Evolutionary conservation across 2,329 filamentous ascomycete genomes (phyloP).

Genomic region (Penicillium occitanis): DNA sequence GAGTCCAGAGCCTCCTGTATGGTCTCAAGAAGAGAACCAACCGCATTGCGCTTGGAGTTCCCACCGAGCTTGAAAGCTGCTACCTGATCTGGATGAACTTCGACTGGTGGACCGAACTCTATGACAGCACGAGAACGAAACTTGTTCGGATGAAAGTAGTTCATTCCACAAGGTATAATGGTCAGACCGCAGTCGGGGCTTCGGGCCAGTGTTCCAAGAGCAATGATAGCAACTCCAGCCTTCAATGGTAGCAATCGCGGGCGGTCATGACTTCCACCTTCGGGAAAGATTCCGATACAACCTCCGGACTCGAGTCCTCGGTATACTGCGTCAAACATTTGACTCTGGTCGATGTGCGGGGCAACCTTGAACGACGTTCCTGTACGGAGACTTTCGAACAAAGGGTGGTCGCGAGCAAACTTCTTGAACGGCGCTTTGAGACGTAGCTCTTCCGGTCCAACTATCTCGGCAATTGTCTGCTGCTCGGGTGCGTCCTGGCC

Average conservation of each 20-base stretch:
- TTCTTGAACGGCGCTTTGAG: slow-evolving; percentile 84
- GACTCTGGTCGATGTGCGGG: slow-evolving; percentile 88
- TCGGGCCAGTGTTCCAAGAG: slow-evolving; percentile 80
- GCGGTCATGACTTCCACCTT: slow-evolving; percentile 93
- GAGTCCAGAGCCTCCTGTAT: slow-evolving; percentile 81
- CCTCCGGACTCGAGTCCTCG: slow-evolving; percentile 76
- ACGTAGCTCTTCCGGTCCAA: slow-evolving; percentile 75
- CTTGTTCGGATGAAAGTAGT: slow-evolving; percentile 98
- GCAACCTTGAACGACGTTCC: slow-evolving; percentile 85
- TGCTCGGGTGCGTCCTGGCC: slow-evolving; percentile 74
- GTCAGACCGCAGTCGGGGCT: slow-evolving; percentile 84
- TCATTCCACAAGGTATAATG: slow-evolving; percentile 97
- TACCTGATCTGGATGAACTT: slow-evolving; percentile 80
- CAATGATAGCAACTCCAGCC: slow-evolving; percentile 97
- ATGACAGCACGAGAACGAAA: slow-evolving; percentile 94
- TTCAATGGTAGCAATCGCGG: slow-evolving; percentile 89
- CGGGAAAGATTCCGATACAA: slow-evolving; percentile 93
- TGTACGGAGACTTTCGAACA: slow-evolving; percentile 50
- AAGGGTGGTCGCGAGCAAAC: slow-evolving; percentile 56
- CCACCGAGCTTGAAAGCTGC: slow-evolving; percentile 81
- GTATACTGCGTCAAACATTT: slow-evolving; percentile 93
- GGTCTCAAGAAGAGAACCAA: slow-evolving; percentile 78
- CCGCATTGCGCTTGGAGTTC: slow-evolving; percentile 69
- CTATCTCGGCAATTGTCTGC: slow-evolving; percentile 78
- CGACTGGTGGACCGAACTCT: slow-evolving; percentile 87